Percentiles rank a stretch among this genome's conserved stretches.
Evolutionary conservation across 192 early-diverging fungal species (phyloP).

Genomic region (Phlyctochytrium planicorne): DNA sequence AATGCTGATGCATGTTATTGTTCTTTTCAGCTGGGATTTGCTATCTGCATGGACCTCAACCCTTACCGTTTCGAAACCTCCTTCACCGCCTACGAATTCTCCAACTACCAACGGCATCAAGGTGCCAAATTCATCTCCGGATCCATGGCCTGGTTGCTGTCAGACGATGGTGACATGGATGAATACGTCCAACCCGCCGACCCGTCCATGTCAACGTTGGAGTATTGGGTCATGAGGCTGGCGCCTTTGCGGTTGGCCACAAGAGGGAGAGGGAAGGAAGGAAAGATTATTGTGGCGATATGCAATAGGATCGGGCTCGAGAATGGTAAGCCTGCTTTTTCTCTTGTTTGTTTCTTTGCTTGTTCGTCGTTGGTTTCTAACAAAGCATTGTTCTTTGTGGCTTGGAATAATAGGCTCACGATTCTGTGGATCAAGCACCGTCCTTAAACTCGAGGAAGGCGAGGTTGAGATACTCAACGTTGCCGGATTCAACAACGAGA

Average conservation of each 20-base stretch:
- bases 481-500: too few relatives aligned
- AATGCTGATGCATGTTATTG: too few relatives aligned
- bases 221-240: constrained; percentile 36
- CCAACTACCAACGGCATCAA: constrained; percentile 52
- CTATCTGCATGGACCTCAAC: constrained; percentile 85
- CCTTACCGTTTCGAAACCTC: constrained; percentile 64
- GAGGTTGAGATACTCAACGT: too few relatives aligned
- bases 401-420: too few relatives aligned
- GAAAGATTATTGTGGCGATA: background rate
- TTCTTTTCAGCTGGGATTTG: constrained; percentile 58
- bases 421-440: too few relatives aligned
- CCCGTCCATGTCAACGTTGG: constrained; percentile 23
- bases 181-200: background rate
- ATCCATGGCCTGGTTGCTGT: constrained; percentile 68
- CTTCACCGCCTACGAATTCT: constrained; percentile 69
- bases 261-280: constrained; percentile 7
- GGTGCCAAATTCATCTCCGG: constrained; percentile 51
- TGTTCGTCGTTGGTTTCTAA: too few relatives aligned
- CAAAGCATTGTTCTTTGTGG: too few relatives aligned
- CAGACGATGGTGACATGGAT: constrained; percentile 10
- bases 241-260: constrained; percentile 22
- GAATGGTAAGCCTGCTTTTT: too few relatives aligned
- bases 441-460: too few relatives aligned
- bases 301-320: too few relatives aligned
- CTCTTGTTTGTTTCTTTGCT: too few relatives aligned